Conservation (phyloP, 106 monocot genomes). For the Iris macrosiphon region DNA sequence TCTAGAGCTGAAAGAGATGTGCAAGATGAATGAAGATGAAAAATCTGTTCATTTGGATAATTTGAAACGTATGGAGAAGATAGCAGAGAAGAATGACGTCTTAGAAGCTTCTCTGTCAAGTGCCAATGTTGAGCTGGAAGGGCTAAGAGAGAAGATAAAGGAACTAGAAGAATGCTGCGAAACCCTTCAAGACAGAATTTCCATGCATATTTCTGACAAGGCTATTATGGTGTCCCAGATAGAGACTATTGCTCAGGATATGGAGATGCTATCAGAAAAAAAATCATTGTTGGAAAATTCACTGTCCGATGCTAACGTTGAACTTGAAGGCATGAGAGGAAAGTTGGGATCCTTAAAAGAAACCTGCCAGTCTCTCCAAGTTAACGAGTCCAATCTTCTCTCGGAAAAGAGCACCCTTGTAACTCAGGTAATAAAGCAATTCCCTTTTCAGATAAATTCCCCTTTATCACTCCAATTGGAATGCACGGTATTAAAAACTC, state of each 20-base stretch:
- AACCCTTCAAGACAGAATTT: constrained; percentile 15
- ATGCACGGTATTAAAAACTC: not conserved
- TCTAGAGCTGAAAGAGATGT: constrained; percentile 35
- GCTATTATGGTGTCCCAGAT: constrained; percentile 18
- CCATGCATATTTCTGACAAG: constrained; percentile 27
- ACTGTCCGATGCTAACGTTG: constrained; percentile 27
- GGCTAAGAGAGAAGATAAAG: constrained; percentile 22
- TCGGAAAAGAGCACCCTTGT: constrained; percentile 28
- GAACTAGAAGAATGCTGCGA: constrained; percentile 17
- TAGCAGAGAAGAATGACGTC: constrained; percentile 15
- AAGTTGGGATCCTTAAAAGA: constrained; percentile 37
- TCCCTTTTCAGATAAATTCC: not conserved
- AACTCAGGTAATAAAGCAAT: constrained; percentile 32
- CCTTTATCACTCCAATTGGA: not conserved
- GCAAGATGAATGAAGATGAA: constrained; percentile 39
- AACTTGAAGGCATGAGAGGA: constrained; percentile 22
- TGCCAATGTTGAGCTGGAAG: constrained; percentile 39
- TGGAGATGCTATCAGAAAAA: constrained; percentile 28
- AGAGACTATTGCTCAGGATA: constrained; percentile 14
- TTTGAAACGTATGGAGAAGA: constrained; percentile 24
- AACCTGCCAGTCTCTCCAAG: constrained; percentile 15
- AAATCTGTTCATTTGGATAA: constrained; percentile 25
- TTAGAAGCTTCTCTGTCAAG: constrained; percentile 39
- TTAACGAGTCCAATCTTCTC: constrained; percentile 28
- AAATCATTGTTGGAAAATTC: constrained; percentile 32